Evolutionary conservation across 495 filamentous ascomycete species (phyloP), one percentile per base, ranked within the genome.

Genomic region (Xylaria flabelliformis): DNA sequence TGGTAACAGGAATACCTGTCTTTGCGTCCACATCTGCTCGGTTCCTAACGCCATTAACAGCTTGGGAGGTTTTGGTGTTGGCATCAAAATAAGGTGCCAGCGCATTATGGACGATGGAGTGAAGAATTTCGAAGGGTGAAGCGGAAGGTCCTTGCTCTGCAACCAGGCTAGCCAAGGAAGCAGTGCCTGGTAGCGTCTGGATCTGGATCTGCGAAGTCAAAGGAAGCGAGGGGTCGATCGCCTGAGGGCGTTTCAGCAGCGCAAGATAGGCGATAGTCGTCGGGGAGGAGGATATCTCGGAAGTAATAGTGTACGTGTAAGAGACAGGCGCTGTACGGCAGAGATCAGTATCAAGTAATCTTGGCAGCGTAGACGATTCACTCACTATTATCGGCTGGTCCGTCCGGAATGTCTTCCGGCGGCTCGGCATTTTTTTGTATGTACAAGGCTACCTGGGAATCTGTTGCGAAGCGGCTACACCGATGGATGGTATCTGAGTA

Each of bases 31-130:
- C 91, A 77, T 97, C 95, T 39, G 89, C 87, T 80, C 93, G 86
- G 65, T 89, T 89, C 78, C 92, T 88, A 50, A 85, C 84, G 53
- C 89, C 88, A 77, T 87, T 88, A 50, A 86, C 81, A 50, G 85
- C 83, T 76, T 95, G 93, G 73, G 97, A 93, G 75, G 85, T 91
- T 78, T 93, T 96, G 42, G 94, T 94, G 80, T 91, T 94, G 65
- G 94, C 94, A 86, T 99, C 94, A 78, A 99, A 97, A 79, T 97
- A 97, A 61, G 96, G 97, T 72, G 91, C 93, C 76, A 99, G 83
- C 73, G 91, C 94, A 72, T 92, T 88, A 78, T 97, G 95, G 62
- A 99, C 88, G 69, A 97, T 85, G 48, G 95, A 91, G 80, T 97
- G 94, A 32, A 98, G 82, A 71, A 93, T 90, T 78, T 97, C 94